A percentile compares a stretch with the other conserved stretches of the same genome.
Conservation (phyloP, 495 filamentous ascomycete genomes). For the Penicillium desertorum region DNA sequence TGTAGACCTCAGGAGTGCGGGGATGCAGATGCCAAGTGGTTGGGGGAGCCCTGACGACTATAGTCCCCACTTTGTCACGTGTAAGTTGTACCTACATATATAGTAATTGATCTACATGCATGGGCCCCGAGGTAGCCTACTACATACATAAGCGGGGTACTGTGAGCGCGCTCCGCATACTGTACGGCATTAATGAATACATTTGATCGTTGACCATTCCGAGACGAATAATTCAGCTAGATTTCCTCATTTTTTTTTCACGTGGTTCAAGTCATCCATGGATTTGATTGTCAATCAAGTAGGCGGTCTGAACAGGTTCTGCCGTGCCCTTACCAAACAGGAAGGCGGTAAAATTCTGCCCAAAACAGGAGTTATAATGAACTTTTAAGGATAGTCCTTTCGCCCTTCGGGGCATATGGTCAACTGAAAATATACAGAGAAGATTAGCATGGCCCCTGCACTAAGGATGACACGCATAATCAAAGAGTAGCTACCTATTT, state of each 20-base stretch:
- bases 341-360: not conserved
- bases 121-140: not conserved
- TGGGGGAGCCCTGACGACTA: conserved; percentile 7
- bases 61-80: conserved; percentile 11
- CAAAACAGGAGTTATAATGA: not conserved
- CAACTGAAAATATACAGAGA: conserved; percentile 84
- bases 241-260: not conserved
- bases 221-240: not conserved
- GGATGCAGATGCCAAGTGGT: conserved; percentile 1
- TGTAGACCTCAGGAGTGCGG: conserved; percentile 1
- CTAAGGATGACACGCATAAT: conserved; percentile 99
- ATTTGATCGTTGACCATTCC: not conserved
- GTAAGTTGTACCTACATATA: not conserved
- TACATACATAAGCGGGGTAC: not conserved
- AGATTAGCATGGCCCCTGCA: conserved; percentile 99
- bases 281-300: not conserved
- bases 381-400: not conserved
- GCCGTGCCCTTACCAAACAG: not conserved
- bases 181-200: not conserved
- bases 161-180: not conserved
- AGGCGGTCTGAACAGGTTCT: not conserved
- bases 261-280: not conserved
- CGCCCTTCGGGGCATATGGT: conserved; percentile 75
- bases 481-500: conserved; percentile 91
- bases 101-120: not conserved